phyloP scores from a whole-genome alignment of 164 flowering plant species.

The Akebia trifoliata region DNA sequence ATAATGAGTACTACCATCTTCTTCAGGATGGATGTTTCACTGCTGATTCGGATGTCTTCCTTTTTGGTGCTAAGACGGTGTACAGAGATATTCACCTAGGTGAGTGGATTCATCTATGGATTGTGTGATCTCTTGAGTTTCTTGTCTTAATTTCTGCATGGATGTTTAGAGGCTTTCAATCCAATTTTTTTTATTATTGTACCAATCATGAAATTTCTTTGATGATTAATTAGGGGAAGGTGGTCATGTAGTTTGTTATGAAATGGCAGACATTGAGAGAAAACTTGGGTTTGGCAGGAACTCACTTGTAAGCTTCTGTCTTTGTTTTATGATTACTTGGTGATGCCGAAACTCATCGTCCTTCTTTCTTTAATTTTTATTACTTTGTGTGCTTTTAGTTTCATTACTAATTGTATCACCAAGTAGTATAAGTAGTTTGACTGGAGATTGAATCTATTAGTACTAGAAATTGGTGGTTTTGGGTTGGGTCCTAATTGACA shows the following conservation, averaged over 20 bases:
- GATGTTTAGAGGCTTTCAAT: neutral
- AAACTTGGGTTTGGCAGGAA: constrained; percentile 90
- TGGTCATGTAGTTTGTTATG: constrained; percentile 85
- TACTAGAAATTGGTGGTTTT: too few species aligned
- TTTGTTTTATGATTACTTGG: neutral
- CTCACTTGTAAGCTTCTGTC: constrained; percentile 57
- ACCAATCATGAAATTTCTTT: constrained; percentile 6
- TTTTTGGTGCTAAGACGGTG: constrained; percentile 94
- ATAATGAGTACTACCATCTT: constrained; percentile 2
- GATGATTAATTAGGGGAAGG: constrained; percentile 55
- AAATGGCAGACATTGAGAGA: constrained; percentile 84
- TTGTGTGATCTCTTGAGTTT: neutral
- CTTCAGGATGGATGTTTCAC: constrained; percentile 93
- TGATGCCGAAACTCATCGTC: neutral
- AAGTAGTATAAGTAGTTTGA: too few species aligned
- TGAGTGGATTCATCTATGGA: constrained; percentile 21
- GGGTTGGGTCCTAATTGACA: neutral
- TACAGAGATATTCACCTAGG: constrained; percentile 92
- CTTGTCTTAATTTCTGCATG: constrained; percentile 3
- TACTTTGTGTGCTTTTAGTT: neutral
- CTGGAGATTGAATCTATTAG: too few species aligned
- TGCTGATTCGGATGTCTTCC: constrained; percentile 88
- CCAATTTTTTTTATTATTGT: neutral
- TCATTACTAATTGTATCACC: neutral
- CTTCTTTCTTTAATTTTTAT: neutral